Percentiles rank a stretch among this genome's conserved stretches.
Conservation (phyloP, 306 rosid species). For the Trifolium fragiferum region DNA sequence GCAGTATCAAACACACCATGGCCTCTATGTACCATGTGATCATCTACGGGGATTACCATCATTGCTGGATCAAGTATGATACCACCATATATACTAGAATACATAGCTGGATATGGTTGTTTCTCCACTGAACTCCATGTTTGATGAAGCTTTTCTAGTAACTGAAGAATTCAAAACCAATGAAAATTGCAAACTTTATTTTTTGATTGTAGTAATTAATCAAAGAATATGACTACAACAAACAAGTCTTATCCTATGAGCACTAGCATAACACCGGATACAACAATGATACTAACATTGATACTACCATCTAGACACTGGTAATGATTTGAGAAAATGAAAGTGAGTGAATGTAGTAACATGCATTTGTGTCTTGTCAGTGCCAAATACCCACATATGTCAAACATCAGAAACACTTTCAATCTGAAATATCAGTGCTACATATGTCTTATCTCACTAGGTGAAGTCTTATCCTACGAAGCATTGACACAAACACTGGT, state of each 20-base stretch:
- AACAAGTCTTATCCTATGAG: not conserved
- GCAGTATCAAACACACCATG: slow-evolving; percentile 69
- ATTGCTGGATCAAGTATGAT: slow-evolving; percentile 86
- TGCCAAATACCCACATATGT: not conserved
- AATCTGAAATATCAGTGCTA: not conserved
- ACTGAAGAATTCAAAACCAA: slow-evolving; percentile 49
- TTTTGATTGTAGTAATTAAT: slow-evolving; percentile 2
- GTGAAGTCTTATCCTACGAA: too few relatives aligned
- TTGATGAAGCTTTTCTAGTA: slow-evolving; percentile 81
- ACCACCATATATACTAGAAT: slow-evolving; percentile 86
- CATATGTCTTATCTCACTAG: not conserved
- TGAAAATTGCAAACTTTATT: slow-evolving; percentile 33
- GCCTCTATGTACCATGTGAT: slow-evolving; percentile 73
- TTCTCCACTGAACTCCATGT: slow-evolving; percentile 70
- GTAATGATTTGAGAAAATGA: not conserved
- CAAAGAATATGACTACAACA: not conserved
- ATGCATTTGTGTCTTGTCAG: not conserved
- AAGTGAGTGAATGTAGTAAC: not conserved
- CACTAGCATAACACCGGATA: not conserved
- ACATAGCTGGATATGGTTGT: slow-evolving; percentile 84
- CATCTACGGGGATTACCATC: slow-evolving; percentile 69
- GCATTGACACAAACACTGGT: too few relatives aligned
- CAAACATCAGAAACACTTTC: not conserved
- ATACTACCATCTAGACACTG: not conserved
- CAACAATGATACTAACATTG: not conserved